Base-by-base conservation (phyloP, 2,329 filamentous ascomycete genomes). In the Tricladium varicosporioides region DNA sequence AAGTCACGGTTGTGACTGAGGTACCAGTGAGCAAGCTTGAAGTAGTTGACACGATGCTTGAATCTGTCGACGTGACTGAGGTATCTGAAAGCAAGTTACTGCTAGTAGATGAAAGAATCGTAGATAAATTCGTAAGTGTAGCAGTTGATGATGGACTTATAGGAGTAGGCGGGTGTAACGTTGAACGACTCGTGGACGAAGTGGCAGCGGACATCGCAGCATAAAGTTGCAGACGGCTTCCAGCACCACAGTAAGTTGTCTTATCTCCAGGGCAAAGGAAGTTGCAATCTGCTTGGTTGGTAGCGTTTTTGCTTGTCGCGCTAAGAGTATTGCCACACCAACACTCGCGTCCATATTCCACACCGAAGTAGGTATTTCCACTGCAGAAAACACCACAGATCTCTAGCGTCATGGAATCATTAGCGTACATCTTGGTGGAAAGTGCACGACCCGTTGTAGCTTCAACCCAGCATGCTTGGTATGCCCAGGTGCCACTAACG, bases 311-410 rank as follows among this genome's bases (percentile, higher is more conserved):
- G 56, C 63, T 65, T 15, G 61, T 63, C 7, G 51, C 43, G 2
- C 40, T 42, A 9, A 71, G 49, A 1, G 52, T 50, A 57, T 70
- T 69, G 16, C 69, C 70, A 57, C 71, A 58, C 59, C 47, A 42
- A 53, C 72, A 74, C 61, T 74, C 71, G 46, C 67, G 56, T 33
- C 67, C 65, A 60, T 73, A 76, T 56, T 77, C 75, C 7, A 73
- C 68, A 43, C 74, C 74, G 27, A 71, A 72, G 58, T 69, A 72
- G 1, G 56, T 65, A 36, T 68, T 72, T 1, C 63, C 67, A 5
- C 53, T 51, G 48, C 69, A 73, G 43, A 68, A 65, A 0, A 59
- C 47, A 13, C 63, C 63, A 48, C 72, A 74, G 8, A 58, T 63
- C 51, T 73, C 67, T 45, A 72, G 60, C 4, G 69, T 70, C 70